Conservation (phyloP, 2,329 filamentous ascomycete species). For the Grosmannia huntii region DNA sequence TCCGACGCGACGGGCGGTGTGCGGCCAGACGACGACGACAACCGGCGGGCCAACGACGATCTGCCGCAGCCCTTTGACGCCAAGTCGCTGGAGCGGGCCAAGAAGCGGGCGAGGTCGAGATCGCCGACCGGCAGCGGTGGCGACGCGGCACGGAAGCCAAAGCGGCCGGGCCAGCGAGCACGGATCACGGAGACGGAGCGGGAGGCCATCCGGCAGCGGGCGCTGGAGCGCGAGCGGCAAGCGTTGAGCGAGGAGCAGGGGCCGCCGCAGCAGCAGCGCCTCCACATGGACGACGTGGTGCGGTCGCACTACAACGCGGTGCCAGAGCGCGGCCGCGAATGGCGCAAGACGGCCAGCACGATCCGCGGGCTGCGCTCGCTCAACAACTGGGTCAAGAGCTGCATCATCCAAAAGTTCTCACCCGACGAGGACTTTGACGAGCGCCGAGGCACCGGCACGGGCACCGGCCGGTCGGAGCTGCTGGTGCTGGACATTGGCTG, state of each 20-base stretch:
- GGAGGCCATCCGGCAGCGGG: constrained; percentile 51
- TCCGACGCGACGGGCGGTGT: not conserved
- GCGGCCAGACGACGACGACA: constrained; percentile 10
- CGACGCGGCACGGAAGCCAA: constrained; percentile 42
- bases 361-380: constrained; percentile 91
- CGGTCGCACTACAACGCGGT: constrained; percentile 93
- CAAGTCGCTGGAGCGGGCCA: constrained; percentile 42
- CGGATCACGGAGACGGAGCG: constrained; percentile 55
- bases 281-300: constrained; percentile 73
- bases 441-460: constrained; percentile 38
- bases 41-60: constrained; percentile 21
- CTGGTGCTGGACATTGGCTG: constrained; percentile 89
- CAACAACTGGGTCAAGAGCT: constrained; percentile 99
- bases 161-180: constrained; percentile 53
- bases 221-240: constrained; percentile 40
- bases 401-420: constrained; percentile 92
- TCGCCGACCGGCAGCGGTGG: constrained; percentile 20
- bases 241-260: constrained; percentile 23
- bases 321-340: constrained; percentile 83
- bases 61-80: constrained; percentile 50
- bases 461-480: constrained; percentile 41
- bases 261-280: constrained; percentile 26
- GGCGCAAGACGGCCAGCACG: constrained; percentile 84
- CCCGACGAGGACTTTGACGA: constrained; percentile 62
- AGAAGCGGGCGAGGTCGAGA: constrained; percentile 42